These are phyloP conservation scores for Ceriops zippeliana DNA, from an alignment of 345 rosid species.

Conservation along the genomic window DNA sequence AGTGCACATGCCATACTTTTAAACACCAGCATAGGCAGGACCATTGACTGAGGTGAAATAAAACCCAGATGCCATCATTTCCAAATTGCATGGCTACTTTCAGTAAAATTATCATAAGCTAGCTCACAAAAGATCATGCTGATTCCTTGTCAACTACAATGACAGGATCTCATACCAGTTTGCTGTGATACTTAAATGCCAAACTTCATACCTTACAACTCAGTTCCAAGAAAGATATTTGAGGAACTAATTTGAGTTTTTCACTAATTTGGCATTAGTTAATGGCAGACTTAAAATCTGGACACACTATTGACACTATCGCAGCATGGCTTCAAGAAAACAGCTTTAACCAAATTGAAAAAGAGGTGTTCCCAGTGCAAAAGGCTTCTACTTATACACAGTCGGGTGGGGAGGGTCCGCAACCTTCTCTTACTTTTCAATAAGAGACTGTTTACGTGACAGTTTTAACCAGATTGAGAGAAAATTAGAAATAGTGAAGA, in stretches of 20 bases:
- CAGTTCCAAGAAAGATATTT: neutral
- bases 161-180: neutral
- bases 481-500: neutral
- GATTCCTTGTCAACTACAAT: neutral
- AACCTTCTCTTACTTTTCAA: too few species aligned
- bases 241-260: neutral
- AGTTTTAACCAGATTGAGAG: neutral
- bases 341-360: neutral
- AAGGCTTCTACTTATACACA: too few species aligned
- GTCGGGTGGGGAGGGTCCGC: too few species aligned
- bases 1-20: neutral
- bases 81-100: neutral
- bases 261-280: constrained; percentile 1
- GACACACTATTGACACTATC: neutral
- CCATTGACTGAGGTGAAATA: too few species aligned
- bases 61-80: too few species aligned
- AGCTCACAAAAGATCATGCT: neutral
- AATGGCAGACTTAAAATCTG: neutral
- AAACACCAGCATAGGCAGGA: neutral
- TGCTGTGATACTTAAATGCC: too few species aligned
- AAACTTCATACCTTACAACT: neutral
- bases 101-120: constrained; percentile 1
- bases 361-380: too few species aligned
- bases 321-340: neutral
- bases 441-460: too few species aligned